Percentiles rank a stretch among this genome's conserved stretches.
phyloP scores from a whole-genome alignment of 208 protist species.

The Leptomonas seymouri region DNA sequence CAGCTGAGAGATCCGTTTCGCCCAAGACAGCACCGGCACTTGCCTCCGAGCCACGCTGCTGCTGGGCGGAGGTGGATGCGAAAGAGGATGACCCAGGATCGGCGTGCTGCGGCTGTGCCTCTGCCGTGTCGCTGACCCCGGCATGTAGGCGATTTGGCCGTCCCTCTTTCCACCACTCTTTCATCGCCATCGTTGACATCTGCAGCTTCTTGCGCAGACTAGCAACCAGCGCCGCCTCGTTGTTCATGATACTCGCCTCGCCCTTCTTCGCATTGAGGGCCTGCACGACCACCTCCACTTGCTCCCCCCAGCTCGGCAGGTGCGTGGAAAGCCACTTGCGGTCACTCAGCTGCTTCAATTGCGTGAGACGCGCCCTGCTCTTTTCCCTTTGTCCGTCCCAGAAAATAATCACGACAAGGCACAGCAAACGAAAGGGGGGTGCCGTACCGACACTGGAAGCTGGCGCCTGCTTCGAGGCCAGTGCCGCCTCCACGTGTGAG shows the following conservation, averaged over 20 bases:
- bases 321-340: constrained; percentile 13
- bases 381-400: constrained; percentile 72
- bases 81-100: background rate
- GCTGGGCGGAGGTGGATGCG: background rate
- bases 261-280: constrained; percentile 83
- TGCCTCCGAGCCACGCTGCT: too few species aligned
- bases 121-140: constrained; percentile 4
- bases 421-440: constrained; percentile 10
- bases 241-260: constrained; percentile 58
- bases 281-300: constrained; percentile 77
- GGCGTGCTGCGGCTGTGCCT: background rate
- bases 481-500: background rate
- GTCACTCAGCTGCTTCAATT: constrained; percentile 58
- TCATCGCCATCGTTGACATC: constrained; percentile 15
- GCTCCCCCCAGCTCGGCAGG: constrained; percentile 13
- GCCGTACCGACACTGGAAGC: background rate
- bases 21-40: constrained; percentile 6
- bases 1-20: constrained; percentile 43
- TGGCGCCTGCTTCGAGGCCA: constrained; percentile 3
- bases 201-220: constrained; percentile 70
- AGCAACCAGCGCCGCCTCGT: constrained; percentile 56
- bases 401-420: constrained; percentile 70
- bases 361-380: constrained; percentile 60
- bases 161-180: constrained; percentile 31
- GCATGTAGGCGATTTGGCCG: constrained; percentile 4